Conservation (phyloP, 805 yeast species). For the Aciculoconidium aculeatum region DNA sequence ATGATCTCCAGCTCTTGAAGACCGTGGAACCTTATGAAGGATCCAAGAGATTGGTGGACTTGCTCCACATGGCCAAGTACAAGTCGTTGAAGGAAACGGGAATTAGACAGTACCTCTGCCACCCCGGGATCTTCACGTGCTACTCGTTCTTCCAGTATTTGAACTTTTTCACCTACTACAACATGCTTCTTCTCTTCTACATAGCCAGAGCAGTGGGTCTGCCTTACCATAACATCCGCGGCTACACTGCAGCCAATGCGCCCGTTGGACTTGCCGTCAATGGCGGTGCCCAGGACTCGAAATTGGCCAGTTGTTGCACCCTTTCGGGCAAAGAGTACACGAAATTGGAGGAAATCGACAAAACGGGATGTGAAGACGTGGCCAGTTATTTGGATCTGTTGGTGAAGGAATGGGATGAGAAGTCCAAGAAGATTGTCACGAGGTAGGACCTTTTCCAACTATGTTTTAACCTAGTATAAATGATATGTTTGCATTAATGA, state of each 20-base stretch:
- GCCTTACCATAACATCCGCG: constrained; percentile 82
- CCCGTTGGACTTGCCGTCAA: constrained; percentile 54
- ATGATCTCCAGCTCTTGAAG: constrained; percentile 67
- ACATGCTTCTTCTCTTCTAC: constrained; percentile 82
- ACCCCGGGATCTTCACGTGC: constrained; percentile 91
- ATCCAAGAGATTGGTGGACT: constrained; percentile 80
- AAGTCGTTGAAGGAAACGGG: constrained; percentile 37
- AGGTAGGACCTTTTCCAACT: too few relatives aligned
- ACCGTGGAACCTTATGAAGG: constrained; percentile 80
- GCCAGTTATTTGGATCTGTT: constrained; percentile 54
- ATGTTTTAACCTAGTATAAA: too few relatives aligned
- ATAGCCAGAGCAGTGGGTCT: constrained; percentile 79
- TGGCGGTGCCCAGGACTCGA: constrained; percentile 47
- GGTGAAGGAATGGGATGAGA: constrained; percentile 65
- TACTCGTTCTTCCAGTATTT: constrained; percentile 72
- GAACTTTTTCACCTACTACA: constrained; percentile 73
- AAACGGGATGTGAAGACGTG: constrained; percentile 64
- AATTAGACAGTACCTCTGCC: constrained; percentile 70
- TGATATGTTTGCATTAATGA: too few relatives aligned
- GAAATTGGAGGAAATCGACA: constrained; percentile 48
- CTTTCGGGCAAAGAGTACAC: constrained; percentile 62
- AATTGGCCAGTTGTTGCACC: constrained; percentile 64
- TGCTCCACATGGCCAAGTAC: constrained; percentile 71
- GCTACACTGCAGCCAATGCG: constrained; percentile 87
- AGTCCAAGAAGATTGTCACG: too few relatives aligned